A percentile compares a stretch with the other conserved stretches of the same genome.
phyloP scores from a whole-genome alignment of 495 filamentous ascomycete species.

The Trichoderma reesei region DNA sequence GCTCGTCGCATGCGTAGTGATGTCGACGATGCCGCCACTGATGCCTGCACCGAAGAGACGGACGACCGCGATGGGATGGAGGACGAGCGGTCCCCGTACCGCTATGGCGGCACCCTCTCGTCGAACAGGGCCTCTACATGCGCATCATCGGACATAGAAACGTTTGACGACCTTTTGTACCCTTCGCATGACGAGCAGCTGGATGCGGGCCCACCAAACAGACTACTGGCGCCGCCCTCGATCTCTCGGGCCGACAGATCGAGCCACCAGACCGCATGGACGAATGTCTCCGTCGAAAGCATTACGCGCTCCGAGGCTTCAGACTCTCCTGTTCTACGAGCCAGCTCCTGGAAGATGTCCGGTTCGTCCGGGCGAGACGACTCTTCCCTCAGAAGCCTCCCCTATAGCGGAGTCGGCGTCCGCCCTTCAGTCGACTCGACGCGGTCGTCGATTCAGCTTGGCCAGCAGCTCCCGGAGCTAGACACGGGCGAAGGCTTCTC shows the following conservation, averaged over 20 bases:
- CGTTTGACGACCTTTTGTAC: conserved; percentile 20
- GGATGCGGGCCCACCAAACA: conserved; percentile 23
- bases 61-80: conserved; percentile 10
- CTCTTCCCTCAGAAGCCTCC: neutral
- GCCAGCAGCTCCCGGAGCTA: conserved; percentile 29
- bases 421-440: conserved; percentile 5
- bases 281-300: conserved; percentile 45
- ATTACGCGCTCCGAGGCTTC: conserved; percentile 22
- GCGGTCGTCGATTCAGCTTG: conserved; percentile 13
- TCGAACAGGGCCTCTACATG: conserved; percentile 20
- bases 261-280: conserved; percentile 45
- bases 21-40: conserved; percentile 8
- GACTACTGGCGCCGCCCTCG: conserved; percentile 32
- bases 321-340: conserved; percentile 12
- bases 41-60: conserved; percentile 10
- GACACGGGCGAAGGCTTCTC: conserved; percentile 28
- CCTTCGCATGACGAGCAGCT: conserved; percentile 19
- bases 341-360: neutral
- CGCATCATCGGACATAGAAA: conserved; percentile 21
- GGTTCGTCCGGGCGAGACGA: neutral
- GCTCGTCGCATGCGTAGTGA: neutral
- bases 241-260: conserved; percentile 36
- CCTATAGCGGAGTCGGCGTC: conserved; percentile 1
- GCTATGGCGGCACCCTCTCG: conserved; percentile 1
- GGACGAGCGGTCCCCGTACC: neutral